Evolutionary conservation across 139 green algal genomes (phyloP), one percentile per base, ranked within the genome.

Genomic region (Pycnococcus provasolii): DNA sequence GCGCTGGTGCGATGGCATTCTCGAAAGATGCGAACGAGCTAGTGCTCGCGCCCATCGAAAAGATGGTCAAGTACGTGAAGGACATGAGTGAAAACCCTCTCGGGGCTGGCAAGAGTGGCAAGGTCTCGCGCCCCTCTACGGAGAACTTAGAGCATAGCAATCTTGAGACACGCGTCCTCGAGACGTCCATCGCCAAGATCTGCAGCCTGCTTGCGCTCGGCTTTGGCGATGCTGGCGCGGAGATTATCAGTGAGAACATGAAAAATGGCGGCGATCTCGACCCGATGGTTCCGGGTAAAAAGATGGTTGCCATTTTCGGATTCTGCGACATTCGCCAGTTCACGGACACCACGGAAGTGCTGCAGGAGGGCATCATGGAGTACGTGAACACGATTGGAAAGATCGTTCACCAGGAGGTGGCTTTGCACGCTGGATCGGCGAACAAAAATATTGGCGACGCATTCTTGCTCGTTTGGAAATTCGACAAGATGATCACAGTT

Each of bases 361-460:
- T 97, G 67, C 70, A 80, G 59, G 72, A 68, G 46, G 39, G 57
- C 26, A 39, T 96, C 47, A 96, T 97, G 90, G 89, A 95, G 79
- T 97, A 94, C 81, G 91, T 97, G 4, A 97, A 97, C 80, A 81
- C 78, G 58, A 96, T 97, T 45, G 90, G 87, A 1, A 79, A 86
- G 46, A 91, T 97, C 44, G 91, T 96, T 55, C 91, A 97, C 78
- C 85, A 79, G 15, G 83, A 89, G 64, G 88, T 94, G 15, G 73
- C 83, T 3, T 67, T 88, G 53, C 90, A 96, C 79, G 86, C 86
- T 26, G 91, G 91, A n/a, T 80, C 82, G 7, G 85, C 91, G 53
- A 97, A 96, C 84, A 97, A 97, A 67, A 97, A 96, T 78, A 95
- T 96, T 48, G 91, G 91, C 0, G 91, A 97, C 69, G 91, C 91